phyloP scores from a whole-genome alignment of 2,329 filamentous ascomycete genomes.

The Diaporthe citrichinensis region DNA sequence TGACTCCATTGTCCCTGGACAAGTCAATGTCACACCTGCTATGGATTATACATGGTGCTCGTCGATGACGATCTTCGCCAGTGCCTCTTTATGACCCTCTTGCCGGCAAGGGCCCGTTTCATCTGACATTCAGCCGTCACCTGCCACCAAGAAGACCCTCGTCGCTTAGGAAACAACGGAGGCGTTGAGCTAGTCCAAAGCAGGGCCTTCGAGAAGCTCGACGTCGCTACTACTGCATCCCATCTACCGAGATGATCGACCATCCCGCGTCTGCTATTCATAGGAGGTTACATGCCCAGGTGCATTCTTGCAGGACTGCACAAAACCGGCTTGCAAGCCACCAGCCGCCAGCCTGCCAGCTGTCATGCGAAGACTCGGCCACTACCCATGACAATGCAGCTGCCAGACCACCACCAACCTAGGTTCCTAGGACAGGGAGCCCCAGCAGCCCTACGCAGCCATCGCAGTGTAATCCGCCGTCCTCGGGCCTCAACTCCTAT shows the following conservation, averaged over 20 bases:
- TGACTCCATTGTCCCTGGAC: slow-evolving; percentile 7
- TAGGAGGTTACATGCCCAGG: slow-evolving; percentile 14
- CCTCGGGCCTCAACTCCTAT: slow-evolving; percentile 16
- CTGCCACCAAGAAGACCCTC: slow-evolving; percentile 11
- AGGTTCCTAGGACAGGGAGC: background rate
- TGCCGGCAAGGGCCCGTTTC: slow-evolving; percentile 23
- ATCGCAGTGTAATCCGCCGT: background rate
- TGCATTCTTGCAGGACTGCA: background rate
- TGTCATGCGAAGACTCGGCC: slow-evolving; percentile 26
- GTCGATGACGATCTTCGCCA: slow-evolving; percentile 33
- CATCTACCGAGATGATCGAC: slow-evolving; percentile 26
- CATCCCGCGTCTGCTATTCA: slow-evolving; percentile 28
- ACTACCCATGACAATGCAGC: slow-evolving; percentile 3
- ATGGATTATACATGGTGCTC: slow-evolving; percentile 1
- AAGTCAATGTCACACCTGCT: slow-evolving; percentile 8
- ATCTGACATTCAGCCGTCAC: slow-evolving; percentile 14
- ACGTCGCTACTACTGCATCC: background rate
- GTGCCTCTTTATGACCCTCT: slow-evolving; percentile 11
- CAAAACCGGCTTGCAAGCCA: slow-evolving; percentile 19
- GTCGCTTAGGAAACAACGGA: background rate
- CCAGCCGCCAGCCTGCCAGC: background rate
- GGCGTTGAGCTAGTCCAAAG: background rate
- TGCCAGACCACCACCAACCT: background rate
- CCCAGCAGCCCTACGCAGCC: slow-evolving; percentile 31
- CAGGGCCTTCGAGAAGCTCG: slow-evolving; percentile 16